Evolutionary conservation across 805 yeast species (phyloP).

Genomic region (Saccharomycopsis sp.): DNA sequence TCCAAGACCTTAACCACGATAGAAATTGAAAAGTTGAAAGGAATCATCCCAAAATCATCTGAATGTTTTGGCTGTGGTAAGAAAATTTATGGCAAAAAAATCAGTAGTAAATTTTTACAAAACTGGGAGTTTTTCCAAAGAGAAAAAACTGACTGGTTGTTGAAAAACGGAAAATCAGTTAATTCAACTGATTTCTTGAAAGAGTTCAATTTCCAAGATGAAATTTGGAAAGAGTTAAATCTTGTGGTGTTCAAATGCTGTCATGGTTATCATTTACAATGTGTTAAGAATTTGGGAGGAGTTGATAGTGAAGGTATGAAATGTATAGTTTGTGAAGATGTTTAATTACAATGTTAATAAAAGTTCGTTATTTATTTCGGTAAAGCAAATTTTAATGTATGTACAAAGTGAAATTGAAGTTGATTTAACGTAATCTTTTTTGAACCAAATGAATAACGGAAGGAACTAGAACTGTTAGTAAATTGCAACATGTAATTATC

Average conservation of each 20-base stretch:
- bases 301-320: constrained; percentile 19
- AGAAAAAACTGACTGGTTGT: constrained; percentile 19
- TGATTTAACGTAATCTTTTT: constrained; percentile 10
- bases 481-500: too few relatives aligned
- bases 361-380: background rate
- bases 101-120: constrained; percentile 37
- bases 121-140: constrained; percentile 44
- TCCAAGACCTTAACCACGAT: constrained; percentile 35
- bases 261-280: constrained; percentile 54
- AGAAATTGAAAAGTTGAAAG: constrained; percentile 34
- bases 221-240: constrained; percentile 19
- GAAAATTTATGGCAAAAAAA: constrained; percentile 56
- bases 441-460: constrained; percentile 16
- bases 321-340: constrained; percentile 36
- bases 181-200: constrained; percentile 14
- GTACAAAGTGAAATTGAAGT: constrained; percentile 2
- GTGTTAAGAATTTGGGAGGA: constrained; percentile 40
- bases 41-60: constrained; percentile 50
- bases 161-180: constrained; percentile 4
- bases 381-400: constrained; percentile 1
- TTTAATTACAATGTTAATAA: background rate
- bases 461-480: constrained; percentile 7
- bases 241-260: constrained; percentile 51
- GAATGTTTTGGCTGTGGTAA: constrained; percentile 75
- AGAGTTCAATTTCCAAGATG: constrained; percentile 9